Evolutionary conservation across 441 rosid species (phyloP), one percentile per base, ranked within the genome.

Genomic region (Erodium chrysanthum): DNA sequence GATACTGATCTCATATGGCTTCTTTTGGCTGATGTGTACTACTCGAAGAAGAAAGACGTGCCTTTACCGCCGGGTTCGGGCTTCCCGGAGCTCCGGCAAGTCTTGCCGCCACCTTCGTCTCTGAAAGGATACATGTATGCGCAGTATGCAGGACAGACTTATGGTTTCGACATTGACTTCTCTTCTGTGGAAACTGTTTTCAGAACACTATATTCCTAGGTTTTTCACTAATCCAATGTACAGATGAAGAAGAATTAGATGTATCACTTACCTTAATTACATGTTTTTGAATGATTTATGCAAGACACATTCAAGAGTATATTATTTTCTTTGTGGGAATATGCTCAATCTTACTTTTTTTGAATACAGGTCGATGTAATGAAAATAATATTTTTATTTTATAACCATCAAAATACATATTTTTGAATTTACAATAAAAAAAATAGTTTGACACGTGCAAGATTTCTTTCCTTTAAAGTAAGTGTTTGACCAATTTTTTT

Each of bases 1-100:
- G 96, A 94, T 78, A 80, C 97, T 20, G 98, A 94, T 79, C 93
- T 94, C 46, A 77, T 93, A 25, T 89, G 98, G 97, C 82, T 94
- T 73, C 90, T 91, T 62, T 71, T 94, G 66, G 91, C 92, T 0
- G 98, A 94, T 71, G 89, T 91, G 56, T 88, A 91, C 73, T 91
- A 77, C 80, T 75, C 96, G 65, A 81, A 81, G 84, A 84, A 78
- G 82, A 83, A 75, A 67, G 77, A 81, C 63, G 20, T 71, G 48
- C 89, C 89, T 72, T 61, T 70, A 0, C 91, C 90, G 3, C 90
- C 96, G 2, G 69, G 77, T 11, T 31, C 80, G 7, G 83, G 78
- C 46, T 89, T 91, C 7, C 90, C 84, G 0, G 80, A 68, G 1
- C 60, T 89, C 35, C 72, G 83, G 22, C 66, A 10, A 58, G 78